Evolutionary conservation across 768 basidiomycete species (phyloP), one percentile per base, ranked within the genome.

Genomic region (Amanita thiersii): DNA sequence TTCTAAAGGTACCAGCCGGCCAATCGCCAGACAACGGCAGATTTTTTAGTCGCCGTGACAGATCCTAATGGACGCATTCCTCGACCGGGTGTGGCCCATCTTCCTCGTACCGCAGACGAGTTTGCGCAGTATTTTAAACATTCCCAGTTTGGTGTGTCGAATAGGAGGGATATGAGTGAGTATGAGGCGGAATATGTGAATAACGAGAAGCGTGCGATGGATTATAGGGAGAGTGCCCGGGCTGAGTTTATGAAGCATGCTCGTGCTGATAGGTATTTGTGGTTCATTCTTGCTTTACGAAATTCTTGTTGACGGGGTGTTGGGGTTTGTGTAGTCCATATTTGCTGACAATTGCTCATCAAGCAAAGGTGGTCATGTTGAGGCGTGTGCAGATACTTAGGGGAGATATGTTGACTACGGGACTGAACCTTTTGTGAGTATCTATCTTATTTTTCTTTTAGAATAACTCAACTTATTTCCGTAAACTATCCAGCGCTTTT

Each of bases 11-110:
- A n/a, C n/a, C n/a, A 62, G 33, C 77, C 77, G 6, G 69, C 70
- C 4, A 69, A 73, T 44, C 65, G 80, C 24, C 80, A 82, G 54
- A 81, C 78, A 1, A 77, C 77, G 0, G 72, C 79, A 7, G 80
- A 81, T 52, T 82, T 78, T 55, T 61, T 82, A 15, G 78, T 80
- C 12, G 49, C 64, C 52, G 77, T 75, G 3, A 77, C 80, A 2
- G 75, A 82, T 47, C 70, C 77, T 0, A 62, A 65, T n/a, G 73
- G 70, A 0, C 74, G 81, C 37, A 70, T 56, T 8, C 57, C 61
- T 5, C 64, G 66, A 37, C 18, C 5, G 15, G 26, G 52, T 21
- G 57, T 54, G 17, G 61, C 58, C 29, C 52, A 54, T 37, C 49
- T 42, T 17, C 60, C 60, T 2, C 54, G 60, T 35, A 73, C 72